Evolutionary conservation across 2,329 filamentous ascomycete species (phyloP).

Genomic region (Phoma sp.): DNA sequence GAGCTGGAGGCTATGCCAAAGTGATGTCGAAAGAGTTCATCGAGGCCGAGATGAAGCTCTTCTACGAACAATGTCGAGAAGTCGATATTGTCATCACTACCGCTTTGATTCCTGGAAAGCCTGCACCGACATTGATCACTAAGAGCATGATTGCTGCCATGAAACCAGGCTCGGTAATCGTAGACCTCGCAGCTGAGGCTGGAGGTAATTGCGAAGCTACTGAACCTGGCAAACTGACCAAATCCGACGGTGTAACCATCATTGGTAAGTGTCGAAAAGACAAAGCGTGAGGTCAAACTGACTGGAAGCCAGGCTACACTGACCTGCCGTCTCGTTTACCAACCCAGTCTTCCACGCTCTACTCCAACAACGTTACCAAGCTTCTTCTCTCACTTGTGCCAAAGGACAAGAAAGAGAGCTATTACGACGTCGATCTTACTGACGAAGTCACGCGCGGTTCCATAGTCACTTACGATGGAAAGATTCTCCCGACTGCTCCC

Average conservation of each 20-base stretch:
- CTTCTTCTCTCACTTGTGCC: constrained; percentile 82
- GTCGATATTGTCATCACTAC: constrained; percentile 94
- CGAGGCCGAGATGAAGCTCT: constrained; percentile 90
- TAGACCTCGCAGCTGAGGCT: constrained; percentile 86
- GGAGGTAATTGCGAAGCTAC: constrained; percentile 89
- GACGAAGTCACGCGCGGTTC: constrained; percentile 87
- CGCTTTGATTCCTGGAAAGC: constrained; percentile 84
- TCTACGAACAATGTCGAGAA: constrained; percentile 83
- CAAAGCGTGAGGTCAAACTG: not conserved
- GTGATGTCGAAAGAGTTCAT: constrained; percentile 96
- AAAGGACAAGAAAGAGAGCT: constrained; percentile 76
- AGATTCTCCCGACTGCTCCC: constrained; percentile 77
- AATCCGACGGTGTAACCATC: constrained; percentile 79
- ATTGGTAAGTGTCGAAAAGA: constrained; percentile 65
- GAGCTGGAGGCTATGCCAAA: constrained; percentile 86
- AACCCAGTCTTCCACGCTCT: constrained; percentile 87
- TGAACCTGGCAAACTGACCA: constrained; percentile 71
- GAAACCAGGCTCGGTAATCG: constrained; percentile 88
- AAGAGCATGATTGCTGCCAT: constrained; percentile 81
- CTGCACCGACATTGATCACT: constrained; percentile 83
- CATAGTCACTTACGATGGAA: constrained; percentile 80
- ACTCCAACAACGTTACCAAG: constrained; percentile 94
- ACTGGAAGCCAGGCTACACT: constrained; percentile 66
- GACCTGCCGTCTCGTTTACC: constrained; percentile 86
- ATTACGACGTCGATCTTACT: constrained; percentile 78